A percentile compares a stretch with the other conserved stretches of the same genome.
phyloP scores from a whole-genome alignment of 2,329 filamentous ascomycete species.

The Botrytis tulipae region DNA sequence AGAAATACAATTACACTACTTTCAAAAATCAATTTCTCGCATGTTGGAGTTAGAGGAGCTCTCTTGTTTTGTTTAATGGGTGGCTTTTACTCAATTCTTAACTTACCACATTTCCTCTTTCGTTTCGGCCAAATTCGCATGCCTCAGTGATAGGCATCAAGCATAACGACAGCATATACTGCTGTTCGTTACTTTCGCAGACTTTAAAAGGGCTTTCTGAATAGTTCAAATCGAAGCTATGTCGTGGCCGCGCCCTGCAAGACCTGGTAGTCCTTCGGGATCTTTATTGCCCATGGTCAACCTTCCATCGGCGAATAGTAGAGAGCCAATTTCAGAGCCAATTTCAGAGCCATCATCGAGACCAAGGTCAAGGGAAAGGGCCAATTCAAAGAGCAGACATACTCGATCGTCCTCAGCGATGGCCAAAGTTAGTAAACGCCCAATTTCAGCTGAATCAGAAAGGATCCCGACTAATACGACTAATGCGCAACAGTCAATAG shows the following conservation, averaged over 20 bases:
- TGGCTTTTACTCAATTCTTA: background rate
- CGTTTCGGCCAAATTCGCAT: conserved; percentile 29
- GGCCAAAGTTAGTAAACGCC: conserved; percentile 35
- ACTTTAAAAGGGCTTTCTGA: background rate
- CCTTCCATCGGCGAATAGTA: conserved; percentile 30
- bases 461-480: conserved; percentile 17
- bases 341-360: conserved; percentile 32
- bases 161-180: conserved; percentile 36
- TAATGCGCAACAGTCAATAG: conserved; percentile 39
- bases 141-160: conserved; percentile 35
- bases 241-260: conserved; percentile 37
- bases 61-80: background rate
- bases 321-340: conserved; percentile 23
- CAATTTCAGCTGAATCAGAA: conserved; percentile 22
- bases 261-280: conserved; percentile 34
- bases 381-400: conserved; percentile 34
- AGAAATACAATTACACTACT: background rate
- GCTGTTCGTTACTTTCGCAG: conserved; percentile 33
- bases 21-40: conserved; percentile 2
- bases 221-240: conserved; percentile 27
- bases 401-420: conserved; percentile 36
- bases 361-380: conserved; percentile 30
- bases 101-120: conserved; percentile 8
- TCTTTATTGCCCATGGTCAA: conserved; percentile 36
- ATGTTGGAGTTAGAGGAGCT: conserved; percentile 9